phyloP scores from a whole-genome alignment of 2,329 filamentous ascomycete species.

The Cladophialophora yegresii region DNA sequence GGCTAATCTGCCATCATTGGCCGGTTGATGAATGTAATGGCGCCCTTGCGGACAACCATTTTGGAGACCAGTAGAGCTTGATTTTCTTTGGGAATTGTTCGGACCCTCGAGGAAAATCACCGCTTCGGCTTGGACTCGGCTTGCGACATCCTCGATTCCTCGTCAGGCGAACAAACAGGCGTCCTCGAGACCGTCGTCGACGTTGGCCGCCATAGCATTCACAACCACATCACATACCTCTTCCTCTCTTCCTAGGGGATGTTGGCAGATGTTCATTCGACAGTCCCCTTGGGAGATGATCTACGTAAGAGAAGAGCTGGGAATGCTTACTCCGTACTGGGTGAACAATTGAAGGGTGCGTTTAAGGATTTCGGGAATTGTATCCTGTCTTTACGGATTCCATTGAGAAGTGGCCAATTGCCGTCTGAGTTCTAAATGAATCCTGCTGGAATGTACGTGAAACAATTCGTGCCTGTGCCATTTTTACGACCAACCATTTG shows the following conservation, averaged over 20 bases:
- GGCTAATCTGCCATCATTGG: no score
- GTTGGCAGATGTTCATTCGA: not conserved
- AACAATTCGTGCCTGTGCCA: not conserved
- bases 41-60: conserved; percentile 58
- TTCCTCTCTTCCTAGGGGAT: conserved; percentile 32
- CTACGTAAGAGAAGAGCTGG: not conserved
- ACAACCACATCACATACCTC: conserved; percentile 29
- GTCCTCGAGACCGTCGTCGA: conserved; percentile 56
- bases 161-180: conserved; percentile 60
- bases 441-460: not conserved
- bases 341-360: not conserved
- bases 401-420: not conserved
- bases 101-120: conserved; percentile 2
- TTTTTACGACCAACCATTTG: not conserved
- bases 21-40: conserved; percentile 57
- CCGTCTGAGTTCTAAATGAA: not conserved
- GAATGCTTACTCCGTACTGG: not conserved
- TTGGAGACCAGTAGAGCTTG: conserved; percentile 40
- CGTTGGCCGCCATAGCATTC: conserved; percentile 44
- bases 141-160: conserved; percentile 57
- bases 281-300: not conserved
- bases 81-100: conserved; percentile 24
- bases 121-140: conserved; percentile 6
- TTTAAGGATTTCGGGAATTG: not conserved
- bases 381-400: not conserved